Percentiles rank a stretch among this genome's conserved stretches.
These are phyloP conservation scores for Erythrophleum ivorense DNA, from an alignment of 331 rosid species.

Conservation along the genomic window DNA sequence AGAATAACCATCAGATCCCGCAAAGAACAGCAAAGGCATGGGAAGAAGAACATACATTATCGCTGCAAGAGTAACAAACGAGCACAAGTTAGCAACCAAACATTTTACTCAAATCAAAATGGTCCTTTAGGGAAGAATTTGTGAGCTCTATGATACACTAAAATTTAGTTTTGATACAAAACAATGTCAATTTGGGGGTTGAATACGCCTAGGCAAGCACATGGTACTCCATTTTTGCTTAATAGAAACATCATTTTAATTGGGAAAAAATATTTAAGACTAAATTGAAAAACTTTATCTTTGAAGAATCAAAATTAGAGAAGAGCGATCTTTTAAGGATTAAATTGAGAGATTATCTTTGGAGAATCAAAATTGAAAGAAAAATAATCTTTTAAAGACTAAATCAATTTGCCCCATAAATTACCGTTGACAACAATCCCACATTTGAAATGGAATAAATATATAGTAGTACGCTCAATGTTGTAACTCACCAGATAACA, in stretches of 20 bases:
- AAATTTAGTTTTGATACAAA: neutral
- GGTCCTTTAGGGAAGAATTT: neutral
- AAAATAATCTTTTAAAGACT: neutral
- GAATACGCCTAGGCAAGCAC: neutral
- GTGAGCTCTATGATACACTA: neutral
- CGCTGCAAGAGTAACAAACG: slow-evolving; percentile 56
- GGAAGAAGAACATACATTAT: slow-evolving; percentile 85
- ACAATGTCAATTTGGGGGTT: neutral
- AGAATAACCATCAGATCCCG: slow-evolving; percentile 62
- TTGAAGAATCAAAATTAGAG: neutral
- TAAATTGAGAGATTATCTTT: neutral
- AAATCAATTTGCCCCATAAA: neutral
- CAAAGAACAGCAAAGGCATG: slow-evolving; percentile 79
- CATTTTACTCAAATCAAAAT: neutral
- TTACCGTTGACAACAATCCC: neutral
- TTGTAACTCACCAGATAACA: slow-evolving; percentile 73
- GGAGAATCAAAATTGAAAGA: neutral
- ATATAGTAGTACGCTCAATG: slow-evolving; percentile 8
- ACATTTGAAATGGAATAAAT: neutral
- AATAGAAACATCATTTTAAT: neutral
- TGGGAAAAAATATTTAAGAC: neutral
- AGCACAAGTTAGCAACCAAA: neutral
- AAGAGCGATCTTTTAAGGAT: neutral
- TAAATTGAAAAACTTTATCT: neutral
- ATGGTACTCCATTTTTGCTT: neutral